These are phyloP conservation scores for Ustilago shanxiensis DNA, from an alignment of 1,284 basidiomycete genomes.

Conservation along the genomic window DNA sequence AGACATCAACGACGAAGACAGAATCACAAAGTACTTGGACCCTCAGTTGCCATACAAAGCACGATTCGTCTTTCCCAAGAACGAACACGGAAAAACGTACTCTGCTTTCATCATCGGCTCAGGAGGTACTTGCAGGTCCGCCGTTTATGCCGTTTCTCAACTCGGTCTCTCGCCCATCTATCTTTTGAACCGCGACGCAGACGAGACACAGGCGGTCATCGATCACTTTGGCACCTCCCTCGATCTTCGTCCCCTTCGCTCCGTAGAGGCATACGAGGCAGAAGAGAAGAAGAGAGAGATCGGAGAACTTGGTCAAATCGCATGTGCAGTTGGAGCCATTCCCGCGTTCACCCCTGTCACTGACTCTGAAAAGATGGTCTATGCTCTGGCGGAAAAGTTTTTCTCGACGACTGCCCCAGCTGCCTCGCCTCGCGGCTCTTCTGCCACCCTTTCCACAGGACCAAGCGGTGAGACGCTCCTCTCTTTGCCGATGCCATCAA, in stretches of 20 bases:
- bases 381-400: constrained; percentile 54
- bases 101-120: constrained; percentile 59
- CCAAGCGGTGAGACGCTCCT: constrained; percentile 6
- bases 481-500: constrained; percentile 48
- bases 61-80: constrained; percentile 30
- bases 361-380: constrained; percentile 66
- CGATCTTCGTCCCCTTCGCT: constrained; percentile 47
- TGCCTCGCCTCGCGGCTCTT: neutral
- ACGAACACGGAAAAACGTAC: constrained; percentile 34
- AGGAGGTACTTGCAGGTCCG: constrained; percentile 54
- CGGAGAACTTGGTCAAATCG: constrained; percentile 53
- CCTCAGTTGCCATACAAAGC: constrained; percentile 22
- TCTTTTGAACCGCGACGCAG: constrained; percentile 50
- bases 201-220: constrained; percentile 49
- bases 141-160: constrained; percentile 53
- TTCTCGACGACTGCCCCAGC: constrained; percentile 45
- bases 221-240: constrained; percentile 46
- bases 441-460: neutral
- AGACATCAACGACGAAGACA: constrained; percentile 22
- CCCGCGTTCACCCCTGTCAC: constrained; percentile 63
- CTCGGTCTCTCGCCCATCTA: constrained; percentile 53
- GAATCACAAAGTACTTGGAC: constrained; percentile 38
- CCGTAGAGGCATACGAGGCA: constrained; percentile 34
- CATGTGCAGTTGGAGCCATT: constrained; percentile 64
- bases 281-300: constrained; percentile 29